Evolutionary conservation across 2,329 filamentous ascomycete species (phyloP).

Genomic region (Orbilia javanica): DNA sequence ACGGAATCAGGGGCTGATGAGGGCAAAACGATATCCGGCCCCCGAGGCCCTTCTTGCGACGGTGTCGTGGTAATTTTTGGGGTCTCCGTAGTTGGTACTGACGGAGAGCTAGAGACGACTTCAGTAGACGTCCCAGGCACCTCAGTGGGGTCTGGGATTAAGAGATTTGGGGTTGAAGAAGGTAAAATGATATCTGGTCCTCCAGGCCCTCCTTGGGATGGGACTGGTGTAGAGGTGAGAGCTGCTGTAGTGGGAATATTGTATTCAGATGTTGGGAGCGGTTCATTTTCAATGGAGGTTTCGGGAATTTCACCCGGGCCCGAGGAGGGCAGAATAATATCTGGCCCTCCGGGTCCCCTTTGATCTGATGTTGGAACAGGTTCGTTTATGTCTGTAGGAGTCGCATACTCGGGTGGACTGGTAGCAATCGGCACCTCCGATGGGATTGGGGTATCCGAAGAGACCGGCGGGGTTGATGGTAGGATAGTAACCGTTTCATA

Average conservation of each 20-base stretch:
- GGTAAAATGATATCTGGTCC: conserved; percentile 44
- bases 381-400: background rate
- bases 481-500: background rate
- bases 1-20: conserved; percentile 37
- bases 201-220: conserved; percentile 19
- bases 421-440: background rate
- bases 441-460: background rate
- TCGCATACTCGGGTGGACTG: background rate
- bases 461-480: background rate
- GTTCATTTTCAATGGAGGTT: background rate
- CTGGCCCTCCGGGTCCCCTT: conserved; percentile 28
- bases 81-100: background rate
- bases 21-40: conserved; percentile 40
- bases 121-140: background rate
- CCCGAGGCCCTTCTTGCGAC: conserved; percentile 11
- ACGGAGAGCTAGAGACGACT: too few relatives aligned
- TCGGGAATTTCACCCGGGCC: conserved; percentile 11
- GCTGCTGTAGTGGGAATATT: background rate
- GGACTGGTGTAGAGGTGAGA: background rate
- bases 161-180: conserved; percentile 32
- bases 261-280: background rate
- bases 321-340: conserved; percentile 50
- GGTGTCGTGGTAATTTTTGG: background rate
- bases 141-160: conserved; percentile 24
- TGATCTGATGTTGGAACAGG: conserved; percentile 1